Conservation (phyloP, 2,329 filamentous ascomycete species). For the Orbilia quercus region DNA sequence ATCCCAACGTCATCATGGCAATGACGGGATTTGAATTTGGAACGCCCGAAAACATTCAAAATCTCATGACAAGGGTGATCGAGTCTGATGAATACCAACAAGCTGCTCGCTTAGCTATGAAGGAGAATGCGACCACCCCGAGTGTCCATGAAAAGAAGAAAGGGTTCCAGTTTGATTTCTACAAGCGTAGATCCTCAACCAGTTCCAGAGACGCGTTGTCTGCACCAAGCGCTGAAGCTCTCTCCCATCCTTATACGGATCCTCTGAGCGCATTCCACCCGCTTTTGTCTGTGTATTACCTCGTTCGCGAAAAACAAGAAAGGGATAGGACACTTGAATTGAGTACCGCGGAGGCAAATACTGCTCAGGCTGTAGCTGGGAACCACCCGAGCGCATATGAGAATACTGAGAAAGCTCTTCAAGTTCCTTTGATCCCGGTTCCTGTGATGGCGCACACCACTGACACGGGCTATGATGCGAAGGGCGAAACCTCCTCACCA, state of each 20-base stretch:
- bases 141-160: conserved; percentile 79
- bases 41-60: conserved; percentile 80
- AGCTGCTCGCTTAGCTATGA: conserved; percentile 76
- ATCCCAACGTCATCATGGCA: conserved; percentile 82
- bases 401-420: conserved; percentile 66
- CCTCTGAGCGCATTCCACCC: conserved; percentile 94
- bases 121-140: conserved; percentile 57
- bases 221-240: conserved; percentile 83
- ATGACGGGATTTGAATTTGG: conserved; percentile 99
- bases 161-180: conserved; percentile 92
- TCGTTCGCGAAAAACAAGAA: conserved; percentile 94
- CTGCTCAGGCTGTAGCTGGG: conserved; percentile 66
- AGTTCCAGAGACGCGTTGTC: conserved; percentile 87
- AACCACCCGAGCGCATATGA: conserved; percentile 62
- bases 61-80: conserved; percentile 84
- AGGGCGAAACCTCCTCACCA: conserved; percentile 63
- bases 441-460: conserved; percentile 93
- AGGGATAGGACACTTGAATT: conserved; percentile 70
- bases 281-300: conserved; percentile 90
- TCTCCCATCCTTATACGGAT: conserved; percentile 77
- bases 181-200: conserved; percentile 90
- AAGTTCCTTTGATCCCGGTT: conserved; percentile 79
- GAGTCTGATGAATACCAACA: conserved; percentile 94
- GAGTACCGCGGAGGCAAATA: conserved; percentile 65
- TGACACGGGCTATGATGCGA: conserved; percentile 83